phyloP scores from a whole-genome alignment of 805 yeast species.

The Wickerhamiella vanderwaltii region DNA sequence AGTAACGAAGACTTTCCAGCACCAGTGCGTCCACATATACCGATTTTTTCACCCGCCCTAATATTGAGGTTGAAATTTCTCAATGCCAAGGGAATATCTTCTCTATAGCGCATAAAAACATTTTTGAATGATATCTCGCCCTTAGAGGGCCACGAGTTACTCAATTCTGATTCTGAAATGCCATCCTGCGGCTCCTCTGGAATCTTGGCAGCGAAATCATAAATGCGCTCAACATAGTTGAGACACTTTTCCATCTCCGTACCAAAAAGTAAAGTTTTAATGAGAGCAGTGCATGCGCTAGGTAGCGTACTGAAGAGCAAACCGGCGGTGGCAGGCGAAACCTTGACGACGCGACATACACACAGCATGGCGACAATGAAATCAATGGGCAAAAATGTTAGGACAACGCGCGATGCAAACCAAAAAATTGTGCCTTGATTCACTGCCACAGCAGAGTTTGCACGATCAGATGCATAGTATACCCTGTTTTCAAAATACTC shows the following conservation, averaged over 20 bases:
- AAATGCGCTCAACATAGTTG: slow-evolving; percentile 66
- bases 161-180: slow-evolving; percentile 37
- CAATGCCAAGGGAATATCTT: slow-evolving; percentile 51
- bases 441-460: slow-evolving; percentile 56
- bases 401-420: slow-evolving; percentile 51
- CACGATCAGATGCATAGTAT: slow-evolving; percentile 37
- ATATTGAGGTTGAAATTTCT: slow-evolving; percentile 41
- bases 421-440: slow-evolving; percentile 60
- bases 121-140: slow-evolving; percentile 48
- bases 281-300: slow-evolving; percentile 42
- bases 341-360: slow-evolving; percentile 45
- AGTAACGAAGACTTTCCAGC: slow-evolving; percentile 75
- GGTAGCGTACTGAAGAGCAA: slow-evolving; percentile 51
- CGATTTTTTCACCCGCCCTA: slow-evolving; percentile 54
- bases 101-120: slow-evolving; percentile 50
- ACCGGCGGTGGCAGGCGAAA: slow-evolving; percentile 56
- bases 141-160: slow-evolving; percentile 50
- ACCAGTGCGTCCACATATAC: slow-evolving; percentile 84
- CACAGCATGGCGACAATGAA: slow-evolving; percentile 47
- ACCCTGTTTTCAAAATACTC: slow-evolving; percentile 38
- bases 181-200: slow-evolving; percentile 51
- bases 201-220: slow-evolving; percentile 49
- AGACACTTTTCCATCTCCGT: slow-evolving; percentile 66
- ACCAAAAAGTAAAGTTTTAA: slow-evolving; percentile 47
- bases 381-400: slow-evolving; percentile 40